Conservation (phyloP, 805 yeast genomes). For the Wickerhamiella kazuoi region DNA sequence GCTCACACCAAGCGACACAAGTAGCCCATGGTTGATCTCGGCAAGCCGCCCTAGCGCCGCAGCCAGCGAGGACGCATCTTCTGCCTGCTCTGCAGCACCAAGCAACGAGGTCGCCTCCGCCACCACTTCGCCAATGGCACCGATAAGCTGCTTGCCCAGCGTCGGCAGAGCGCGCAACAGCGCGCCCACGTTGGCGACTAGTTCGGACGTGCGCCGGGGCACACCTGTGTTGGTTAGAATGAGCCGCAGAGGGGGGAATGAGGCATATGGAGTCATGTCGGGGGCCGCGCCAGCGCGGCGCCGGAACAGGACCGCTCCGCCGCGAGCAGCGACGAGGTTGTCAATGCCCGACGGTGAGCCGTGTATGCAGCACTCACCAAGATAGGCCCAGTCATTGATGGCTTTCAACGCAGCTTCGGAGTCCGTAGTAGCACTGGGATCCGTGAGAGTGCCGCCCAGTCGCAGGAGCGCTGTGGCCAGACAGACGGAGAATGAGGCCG, state of each 20-base stretch:
- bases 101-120: conserved; percentile 52
- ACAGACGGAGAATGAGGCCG: conserved; percentile 80
- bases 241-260: conserved; percentile 57
- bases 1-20: conserved; percentile 75
- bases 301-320: conserved; percentile 88
- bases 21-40: conserved; percentile 70
- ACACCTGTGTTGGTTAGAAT: conserved; percentile 68
- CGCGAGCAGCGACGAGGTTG: conserved; percentile 87
- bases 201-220: conserved; percentile 72
- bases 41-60: conserved; percentile 29
- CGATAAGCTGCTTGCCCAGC: conserved; percentile 40
- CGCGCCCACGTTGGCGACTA: conserved; percentile 60
- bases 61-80: conserved; percentile 16
- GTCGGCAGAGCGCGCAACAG: conserved; percentile 36
- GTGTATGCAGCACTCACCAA: conserved; percentile 91
- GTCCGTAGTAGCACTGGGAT: conserved; percentile 18
- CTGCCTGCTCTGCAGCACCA: conserved; percentile 28
- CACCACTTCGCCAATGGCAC: conserved; percentile 60
- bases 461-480: conserved; percentile 50
- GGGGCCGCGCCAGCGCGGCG: conserved; percentile 31
- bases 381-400: conserved; percentile 71
- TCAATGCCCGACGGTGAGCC: conserved; percentile 96
- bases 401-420: conserved; percentile 22
- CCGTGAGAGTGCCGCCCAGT: conserved; percentile 36
- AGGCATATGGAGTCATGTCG: conserved; percentile 47